phyloP scores from a whole-genome alignment of 306 rosid genomes.

The Quercus robur region DNA sequence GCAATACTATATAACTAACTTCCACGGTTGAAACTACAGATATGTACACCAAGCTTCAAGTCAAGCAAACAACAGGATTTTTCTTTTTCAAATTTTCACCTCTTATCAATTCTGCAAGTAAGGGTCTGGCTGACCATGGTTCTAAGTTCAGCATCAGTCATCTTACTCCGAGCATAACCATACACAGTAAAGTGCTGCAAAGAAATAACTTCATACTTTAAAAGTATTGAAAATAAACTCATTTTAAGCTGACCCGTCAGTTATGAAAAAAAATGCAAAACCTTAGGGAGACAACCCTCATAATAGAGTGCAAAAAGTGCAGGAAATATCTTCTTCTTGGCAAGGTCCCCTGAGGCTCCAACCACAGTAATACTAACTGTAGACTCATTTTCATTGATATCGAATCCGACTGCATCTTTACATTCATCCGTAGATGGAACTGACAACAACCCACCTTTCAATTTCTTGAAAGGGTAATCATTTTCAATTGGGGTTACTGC shows the following conservation, averaged over 20 bases:
- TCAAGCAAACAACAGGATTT: neutral
- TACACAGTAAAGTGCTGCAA: conserved; percentile 72
- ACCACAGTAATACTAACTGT: conserved; percentile 82
- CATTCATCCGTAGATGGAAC: conserved; percentile 30
- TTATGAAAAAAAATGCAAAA: conserved; percentile 10
- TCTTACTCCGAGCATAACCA: conserved; percentile 93
- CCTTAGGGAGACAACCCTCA: conserved; percentile 88
- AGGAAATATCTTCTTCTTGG: conserved; percentile 92
- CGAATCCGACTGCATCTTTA: conserved; percentile 21
- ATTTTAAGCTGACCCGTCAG: neutral
- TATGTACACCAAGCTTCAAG: neutral
- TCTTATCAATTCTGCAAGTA: conserved; percentile 86
- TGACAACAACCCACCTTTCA: conserved; percentile 38
- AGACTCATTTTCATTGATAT: conserved; percentile 35
- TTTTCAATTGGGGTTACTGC: conserved; percentile 38
- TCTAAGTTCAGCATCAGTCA: conserved; percentile 83
- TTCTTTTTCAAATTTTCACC: conserved; percentile 28
- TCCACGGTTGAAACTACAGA: neutral
- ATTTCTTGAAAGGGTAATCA: conserved; percentile 34
- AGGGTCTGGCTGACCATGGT: conserved; percentile 90
- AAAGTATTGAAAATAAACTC: neutral
- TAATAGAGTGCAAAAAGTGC: conserved; percentile 91
- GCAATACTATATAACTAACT: neutral
- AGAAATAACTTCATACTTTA: neutral
- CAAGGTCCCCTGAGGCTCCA: conserved; percentile 97